Evolutionary conservation across 1,139 yeast genomes (phyloP), one percentile per base, ranked within the genome.

Genomic region (Kurtzmaniella quercitrusa): DNA sequence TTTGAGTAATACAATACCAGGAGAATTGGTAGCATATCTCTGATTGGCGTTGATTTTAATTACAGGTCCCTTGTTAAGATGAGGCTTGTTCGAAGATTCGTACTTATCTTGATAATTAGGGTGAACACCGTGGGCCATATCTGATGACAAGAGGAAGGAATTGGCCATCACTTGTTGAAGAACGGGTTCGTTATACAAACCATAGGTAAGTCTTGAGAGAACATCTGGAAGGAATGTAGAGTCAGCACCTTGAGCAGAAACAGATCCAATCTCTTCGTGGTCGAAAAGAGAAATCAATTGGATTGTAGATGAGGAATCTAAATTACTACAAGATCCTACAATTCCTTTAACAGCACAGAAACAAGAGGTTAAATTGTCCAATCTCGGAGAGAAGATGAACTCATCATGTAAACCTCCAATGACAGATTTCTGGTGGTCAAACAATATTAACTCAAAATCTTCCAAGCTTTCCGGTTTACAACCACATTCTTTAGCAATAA

Each of bases 101-200:
- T 93, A 87, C 54, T 79, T 79, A 42, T 75, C 77, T 9, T 78
- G 68, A 63, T 91, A 93, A 64, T 93, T 93, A 48, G 98, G 98
- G 60, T 93, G 96, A 34, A 91, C 85, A 25, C 96, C 98, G 59
- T 93, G 98, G 1, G 98, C 96, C 82, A 89, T 93, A 61, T 93
- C 98, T 0, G 96, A 89, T 0, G 98, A 91, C 42, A 93, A 66
- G 54, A 93, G 76, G 64, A 93, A 91, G 1, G 98, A 89, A 59
- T 83, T 85, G 12, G 96, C 79, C 66, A 85, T 77, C 1, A 89
- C 66, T 59, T 85, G 83, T 51, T 79, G 77, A 50, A 79, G 77
- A 41, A 64, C 60, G 17, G 54, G 51, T 16, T 55, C 50, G 19
- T 52, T 54, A 38, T 61, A 58, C 48, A 60, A 55, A 18, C 78